Evolutionary conservation across 352 stramenopile species (phyloP).

Genomic region (Globisporangium irregulare): DNA sequence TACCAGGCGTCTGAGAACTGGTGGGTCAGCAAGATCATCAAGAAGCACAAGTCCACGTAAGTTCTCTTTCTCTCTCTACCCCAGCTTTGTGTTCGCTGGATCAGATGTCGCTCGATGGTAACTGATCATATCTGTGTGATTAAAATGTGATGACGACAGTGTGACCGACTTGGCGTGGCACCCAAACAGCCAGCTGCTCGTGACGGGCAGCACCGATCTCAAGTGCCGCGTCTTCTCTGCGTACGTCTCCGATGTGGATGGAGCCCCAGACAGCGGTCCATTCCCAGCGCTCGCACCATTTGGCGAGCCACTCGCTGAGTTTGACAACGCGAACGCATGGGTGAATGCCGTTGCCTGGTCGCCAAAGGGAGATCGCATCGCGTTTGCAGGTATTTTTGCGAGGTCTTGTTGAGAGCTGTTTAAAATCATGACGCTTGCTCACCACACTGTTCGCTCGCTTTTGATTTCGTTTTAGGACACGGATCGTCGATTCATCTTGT

Average conservation of each 20-base stretch:
- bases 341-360: slow-evolving; percentile 92
- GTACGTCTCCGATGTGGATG: slow-evolving; percentile 83
- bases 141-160: slow-evolving; percentile 22
- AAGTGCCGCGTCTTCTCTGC: slow-evolving; percentile 93
- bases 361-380: slow-evolving; percentile 82
- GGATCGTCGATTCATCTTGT: slow-evolving; percentile 91
- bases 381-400: slow-evolving; percentile 60
- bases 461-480: slow-evolving; percentile 38
- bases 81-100: no score
- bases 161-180: slow-evolving; percentile 91
- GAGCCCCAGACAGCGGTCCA: slow-evolving; percentile 55
- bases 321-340: slow-evolving; percentile 89
- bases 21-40: slow-evolving; percentile 97
- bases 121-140: not conserved
- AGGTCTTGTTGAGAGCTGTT: not conserved
- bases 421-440: not conserved
- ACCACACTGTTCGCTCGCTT: not conserved
- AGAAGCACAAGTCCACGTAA: slow-evolving; percentile 95
- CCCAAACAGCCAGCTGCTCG: slow-evolving; percentile 90
- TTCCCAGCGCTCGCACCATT: slow-evolving; percentile 78
- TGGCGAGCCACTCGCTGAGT: slow-evolving; percentile 78
- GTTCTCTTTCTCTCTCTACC: slow-evolving; percentile 20
- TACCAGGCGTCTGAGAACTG: slow-evolving; percentile 92
- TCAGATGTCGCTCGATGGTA: no score
- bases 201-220: slow-evolving; percentile 90